phyloP scores from a whole-genome alignment of 192 early-diverging fungal genomes.

The Pilobolus umbonatus region DNA sequence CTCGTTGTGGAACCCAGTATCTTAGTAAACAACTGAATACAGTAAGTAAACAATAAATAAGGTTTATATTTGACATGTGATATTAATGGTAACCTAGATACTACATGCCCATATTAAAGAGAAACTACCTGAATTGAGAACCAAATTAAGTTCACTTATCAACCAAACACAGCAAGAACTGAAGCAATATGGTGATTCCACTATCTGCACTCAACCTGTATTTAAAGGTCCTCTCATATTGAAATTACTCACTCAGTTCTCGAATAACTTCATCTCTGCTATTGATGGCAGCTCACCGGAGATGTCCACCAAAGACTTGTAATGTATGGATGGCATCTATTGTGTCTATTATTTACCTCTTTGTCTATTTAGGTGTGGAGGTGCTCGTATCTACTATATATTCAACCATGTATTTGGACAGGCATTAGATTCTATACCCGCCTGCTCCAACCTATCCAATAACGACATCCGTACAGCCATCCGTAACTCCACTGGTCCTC shows the following conservation, averaged over 20 bases:
- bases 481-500: constrained; percentile 72
- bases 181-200: constrained; percentile 55
- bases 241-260: constrained; percentile 65
- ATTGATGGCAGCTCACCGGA: constrained; percentile 65
- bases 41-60: constrained; percentile 27
- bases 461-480: constrained; percentile 76
- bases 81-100: constrained; percentile 34
- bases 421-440: constrained; percentile 64
- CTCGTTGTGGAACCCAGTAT: constrained; percentile 66
- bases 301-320: constrained; percentile 65
- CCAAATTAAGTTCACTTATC: constrained; percentile 65
- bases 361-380: too few relatives aligned
- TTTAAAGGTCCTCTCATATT: constrained; percentile 52
- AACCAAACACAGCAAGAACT: constrained; percentile 71
- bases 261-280: constrained; percentile 64
- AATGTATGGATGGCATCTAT: too few relatives aligned
- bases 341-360: too few relatives aligned
- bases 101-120: constrained; percentile 73
- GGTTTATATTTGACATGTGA: background rate
- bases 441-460: constrained; percentile 59
- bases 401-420: constrained; percentile 73
- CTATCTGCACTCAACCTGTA: constrained; percentile 20
- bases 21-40: constrained; percentile 64
- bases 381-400: constrained; percentile 74
- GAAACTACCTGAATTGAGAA: constrained; percentile 64